Percentiles rank a stretch among this genome's conserved stretches.
These are phyloP conservation scores for Populus tremula DNA, from an alignment of 345 rosid species.

Conservation along the genomic window DNA sequence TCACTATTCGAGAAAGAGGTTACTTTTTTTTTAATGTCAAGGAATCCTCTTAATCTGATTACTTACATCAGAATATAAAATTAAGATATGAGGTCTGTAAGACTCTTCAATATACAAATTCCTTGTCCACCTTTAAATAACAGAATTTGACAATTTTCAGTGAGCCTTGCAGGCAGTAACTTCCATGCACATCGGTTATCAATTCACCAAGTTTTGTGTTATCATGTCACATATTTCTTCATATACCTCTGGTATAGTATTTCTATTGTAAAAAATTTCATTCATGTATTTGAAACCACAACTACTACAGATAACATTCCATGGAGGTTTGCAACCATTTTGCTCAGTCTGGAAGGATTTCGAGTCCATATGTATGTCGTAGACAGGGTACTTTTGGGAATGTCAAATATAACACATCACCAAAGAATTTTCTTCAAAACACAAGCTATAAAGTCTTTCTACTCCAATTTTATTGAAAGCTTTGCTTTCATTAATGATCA, in stretches of 20 bases:
- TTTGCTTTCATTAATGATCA: conserved; percentile 16
- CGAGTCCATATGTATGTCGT: conserved; percentile 40
- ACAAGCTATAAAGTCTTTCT: conserved; percentile 53
- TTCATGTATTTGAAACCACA: conserved; percentile 12
- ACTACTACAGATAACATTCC: conserved; percentile 48
- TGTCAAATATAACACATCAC: conserved; percentile 36
- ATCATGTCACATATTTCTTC: neutral
- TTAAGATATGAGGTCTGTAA: neutral
- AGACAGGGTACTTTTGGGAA: conserved; percentile 39
- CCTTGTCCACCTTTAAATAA: neutral
- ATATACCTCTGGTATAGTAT: neutral
- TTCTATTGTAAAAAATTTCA: neutral
- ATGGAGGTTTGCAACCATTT: conserved; percentile 44
- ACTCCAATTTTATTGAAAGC: conserved; percentile 37
- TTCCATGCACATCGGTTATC: neutral
- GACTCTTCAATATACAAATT: neutral
- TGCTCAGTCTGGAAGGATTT: conserved; percentile 43
- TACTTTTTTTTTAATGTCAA: neutral
- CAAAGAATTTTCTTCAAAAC: conserved; percentile 32
- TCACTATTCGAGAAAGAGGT: neutral
- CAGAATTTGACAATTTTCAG: neutral
- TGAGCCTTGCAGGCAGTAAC: neutral
- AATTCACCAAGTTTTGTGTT: too few species aligned
- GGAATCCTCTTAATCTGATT: neutral
- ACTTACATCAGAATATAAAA: neutral